These are phyloP conservation scores for Lagenidium giganteum DNA, from an alignment of 352 stramenopile species.

Conservation along the genomic window DNA sequence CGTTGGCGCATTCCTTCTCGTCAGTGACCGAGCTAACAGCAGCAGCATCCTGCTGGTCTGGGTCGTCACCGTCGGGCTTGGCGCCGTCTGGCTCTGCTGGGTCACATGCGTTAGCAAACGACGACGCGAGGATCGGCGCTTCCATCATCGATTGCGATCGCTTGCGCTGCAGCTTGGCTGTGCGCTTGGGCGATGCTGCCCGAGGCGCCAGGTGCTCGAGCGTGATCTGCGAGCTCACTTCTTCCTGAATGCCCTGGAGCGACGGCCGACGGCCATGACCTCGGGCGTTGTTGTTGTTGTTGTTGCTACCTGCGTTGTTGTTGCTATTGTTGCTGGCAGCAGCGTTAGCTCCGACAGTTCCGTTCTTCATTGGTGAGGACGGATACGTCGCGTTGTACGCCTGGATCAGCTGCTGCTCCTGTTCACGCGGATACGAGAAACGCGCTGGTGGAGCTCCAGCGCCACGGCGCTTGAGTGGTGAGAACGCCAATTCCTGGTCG, in stretches of 20 bases:
- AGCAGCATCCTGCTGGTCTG: no score
- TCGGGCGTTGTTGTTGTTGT: no score
- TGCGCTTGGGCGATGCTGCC: conserved; percentile 2
- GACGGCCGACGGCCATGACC: no score
- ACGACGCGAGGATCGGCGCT: conserved; percentile 38
- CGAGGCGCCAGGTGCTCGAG: conserved; percentile 1
- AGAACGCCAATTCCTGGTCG: no score
- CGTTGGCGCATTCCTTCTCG: not conserved
- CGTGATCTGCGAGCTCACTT: conserved; percentile 11
- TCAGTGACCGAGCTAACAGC: no score
- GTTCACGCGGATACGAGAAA: conserved; percentile 6
- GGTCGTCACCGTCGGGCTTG: no score
- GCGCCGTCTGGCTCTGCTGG: conserved; percentile 11
- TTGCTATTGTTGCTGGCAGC: not conserved
- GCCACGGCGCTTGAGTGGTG: conserved; percentile 7
- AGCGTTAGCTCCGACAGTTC: no score
- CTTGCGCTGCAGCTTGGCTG: no score
- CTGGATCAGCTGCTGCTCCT: conserved; percentile 1
- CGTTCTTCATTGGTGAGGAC: no score
- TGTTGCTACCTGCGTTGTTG: not conserved
- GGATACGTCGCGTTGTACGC: no score
- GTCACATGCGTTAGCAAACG: conserved; percentile 11
- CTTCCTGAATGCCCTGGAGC: conserved; percentile 31
- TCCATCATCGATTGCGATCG: conserved; percentile 21
- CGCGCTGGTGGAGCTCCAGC: not conserved